A percentile compares a stretch with the other conserved stretches of the same genome.
Evolutionary conservation across 139 green algal species (phyloP).

Genomic region (Chloropicon primus): DNA sequence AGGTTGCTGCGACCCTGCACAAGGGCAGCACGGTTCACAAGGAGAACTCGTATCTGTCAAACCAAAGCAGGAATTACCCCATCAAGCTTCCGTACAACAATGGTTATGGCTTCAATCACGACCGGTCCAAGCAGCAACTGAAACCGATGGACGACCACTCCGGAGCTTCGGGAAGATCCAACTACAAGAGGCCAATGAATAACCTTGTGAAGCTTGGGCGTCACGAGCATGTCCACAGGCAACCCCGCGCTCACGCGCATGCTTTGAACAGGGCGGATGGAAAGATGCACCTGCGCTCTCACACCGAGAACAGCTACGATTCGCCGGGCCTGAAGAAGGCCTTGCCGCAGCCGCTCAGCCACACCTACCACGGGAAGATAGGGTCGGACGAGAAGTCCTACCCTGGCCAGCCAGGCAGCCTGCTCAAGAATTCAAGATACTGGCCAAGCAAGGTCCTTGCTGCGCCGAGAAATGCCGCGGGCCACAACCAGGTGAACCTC

Average conservation of each 20-base stretch:
- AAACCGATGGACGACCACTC: neutral
- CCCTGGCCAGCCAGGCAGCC: neutral
- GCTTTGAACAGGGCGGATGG: neutral
- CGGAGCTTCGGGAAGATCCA: neutral
- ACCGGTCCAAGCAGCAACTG: constrained; percentile 1
- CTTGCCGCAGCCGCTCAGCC: neutral
- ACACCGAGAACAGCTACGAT: neutral
- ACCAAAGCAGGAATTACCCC: constrained; percentile 11
- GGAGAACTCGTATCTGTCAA: constrained; percentile 34
- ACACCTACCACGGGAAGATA: neutral
- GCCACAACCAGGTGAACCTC: neutral
- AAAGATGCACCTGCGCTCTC: neutral
- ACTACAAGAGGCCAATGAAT: neutral
- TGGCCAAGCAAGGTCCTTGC: neutral
- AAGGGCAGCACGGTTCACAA: constrained; percentile 41
- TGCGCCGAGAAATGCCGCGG: neutral
- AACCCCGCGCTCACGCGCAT: neutral
- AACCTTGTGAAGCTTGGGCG: neutral
- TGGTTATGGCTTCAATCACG: constrained; percentile 12
- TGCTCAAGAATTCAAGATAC: neutral
- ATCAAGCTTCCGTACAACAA: constrained; percentile 6
- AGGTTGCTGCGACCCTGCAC: constrained; percentile 12
- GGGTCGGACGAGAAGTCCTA: neutral
- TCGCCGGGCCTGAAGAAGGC: neutral
- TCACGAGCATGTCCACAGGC: neutral